Evolutionary conservation across 192 early-diverging fungal species (phyloP).

Genomic region (Lunasporangiospora selenospora): DNA sequence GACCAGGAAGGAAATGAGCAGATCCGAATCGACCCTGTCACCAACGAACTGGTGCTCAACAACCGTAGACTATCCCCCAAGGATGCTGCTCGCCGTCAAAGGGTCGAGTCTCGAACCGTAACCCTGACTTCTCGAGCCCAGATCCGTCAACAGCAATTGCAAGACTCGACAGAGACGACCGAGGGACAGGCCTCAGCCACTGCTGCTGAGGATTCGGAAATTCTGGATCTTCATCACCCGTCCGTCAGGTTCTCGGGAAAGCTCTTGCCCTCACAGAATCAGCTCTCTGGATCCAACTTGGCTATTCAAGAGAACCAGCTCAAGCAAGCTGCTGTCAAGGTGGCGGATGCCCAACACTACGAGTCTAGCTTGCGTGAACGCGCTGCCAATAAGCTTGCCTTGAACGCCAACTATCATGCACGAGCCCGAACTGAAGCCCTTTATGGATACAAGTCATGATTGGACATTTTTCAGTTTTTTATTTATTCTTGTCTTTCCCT

Average conservation of each 20-base stretch:
- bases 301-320: constrained; percentile 11
- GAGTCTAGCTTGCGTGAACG: constrained; percentile 23
- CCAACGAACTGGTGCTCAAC: constrained; percentile 47
- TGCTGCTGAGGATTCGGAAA: neutral
- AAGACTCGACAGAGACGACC: neutral
- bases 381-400: neutral
- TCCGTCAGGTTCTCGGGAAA: constrained; percentile 7
- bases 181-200: neutral
- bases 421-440: neutral
- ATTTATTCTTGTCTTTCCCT: too few relatives aligned
- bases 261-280: constrained; percentile 36
- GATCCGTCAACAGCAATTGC: constrained; percentile 2
- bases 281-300: constrained; percentile 12
- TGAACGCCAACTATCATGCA: constrained; percentile 5
- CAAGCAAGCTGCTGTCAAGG: neutral
- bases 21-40: constrained; percentile 30
- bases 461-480: too few relatives aligned
- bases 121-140: constrained; percentile 11
- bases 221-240: constrained; percentile 13
- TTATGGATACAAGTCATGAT: too few relatives aligned
- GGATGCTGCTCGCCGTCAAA: constrained; percentile 43
- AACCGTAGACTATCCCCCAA: constrained; percentile 40
- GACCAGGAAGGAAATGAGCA: neutral
- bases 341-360: constrained; percentile 11
- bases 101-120: constrained; percentile 38